Evolutionary conservation across 1,284 basidiomycete species (phyloP).

Genomic region (Cryptococcus jaspeensis): DNA sequence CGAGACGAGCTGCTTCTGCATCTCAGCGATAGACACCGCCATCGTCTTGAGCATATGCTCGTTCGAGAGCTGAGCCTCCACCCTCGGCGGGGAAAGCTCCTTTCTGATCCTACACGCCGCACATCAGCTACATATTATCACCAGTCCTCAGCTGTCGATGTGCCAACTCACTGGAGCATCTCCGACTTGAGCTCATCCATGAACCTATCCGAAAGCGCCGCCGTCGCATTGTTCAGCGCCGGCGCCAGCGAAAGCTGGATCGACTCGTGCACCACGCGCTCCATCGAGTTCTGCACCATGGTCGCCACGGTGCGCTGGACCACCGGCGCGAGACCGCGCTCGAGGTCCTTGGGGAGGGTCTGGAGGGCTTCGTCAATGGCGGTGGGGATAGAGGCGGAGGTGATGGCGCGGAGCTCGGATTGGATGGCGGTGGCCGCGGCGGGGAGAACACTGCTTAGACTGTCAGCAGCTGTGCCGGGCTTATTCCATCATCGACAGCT

Average conservation of each 20-base stretch:
- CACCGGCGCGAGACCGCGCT: constrained; percentile 20
- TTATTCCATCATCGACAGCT: background rate
- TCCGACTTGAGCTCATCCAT: constrained; percentile 37
- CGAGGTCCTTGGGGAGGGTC: constrained; percentile 28
- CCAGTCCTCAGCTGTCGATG: background rate
- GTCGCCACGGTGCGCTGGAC: constrained; percentile 27
- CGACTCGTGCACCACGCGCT: constrained; percentile 27
- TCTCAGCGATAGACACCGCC: constrained; percentile 21
- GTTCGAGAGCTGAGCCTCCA: constrained; percentile 6
- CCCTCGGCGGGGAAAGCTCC: constrained; percentile 16
- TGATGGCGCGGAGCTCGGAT: constrained; percentile 20
- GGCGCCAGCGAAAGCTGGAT: constrained; percentile 31
- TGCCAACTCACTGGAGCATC: constrained; percentile 33
- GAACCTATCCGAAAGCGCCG: constrained; percentile 31
- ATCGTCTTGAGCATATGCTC: constrained; percentile 19
- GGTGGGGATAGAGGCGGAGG: constrained; percentile 15
- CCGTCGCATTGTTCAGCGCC: constrained; percentile 21
- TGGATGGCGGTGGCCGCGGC: constrained; percentile 23
- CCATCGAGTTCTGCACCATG: constrained; percentile 30
- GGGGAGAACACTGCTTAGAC: constrained; percentile 15
- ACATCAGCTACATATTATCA: background rate
- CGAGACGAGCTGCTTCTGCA: constrained; percentile 27
- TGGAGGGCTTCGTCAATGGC: constrained; percentile 28
- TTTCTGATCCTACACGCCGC: constrained; percentile 22
- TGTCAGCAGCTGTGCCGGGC: background rate